These are phyloP conservation scores for Cordyceps fumosorosea DNA, from an alignment of 2,329 filamentous ascomycete genomes.

Conservation along the genomic window DNA sequence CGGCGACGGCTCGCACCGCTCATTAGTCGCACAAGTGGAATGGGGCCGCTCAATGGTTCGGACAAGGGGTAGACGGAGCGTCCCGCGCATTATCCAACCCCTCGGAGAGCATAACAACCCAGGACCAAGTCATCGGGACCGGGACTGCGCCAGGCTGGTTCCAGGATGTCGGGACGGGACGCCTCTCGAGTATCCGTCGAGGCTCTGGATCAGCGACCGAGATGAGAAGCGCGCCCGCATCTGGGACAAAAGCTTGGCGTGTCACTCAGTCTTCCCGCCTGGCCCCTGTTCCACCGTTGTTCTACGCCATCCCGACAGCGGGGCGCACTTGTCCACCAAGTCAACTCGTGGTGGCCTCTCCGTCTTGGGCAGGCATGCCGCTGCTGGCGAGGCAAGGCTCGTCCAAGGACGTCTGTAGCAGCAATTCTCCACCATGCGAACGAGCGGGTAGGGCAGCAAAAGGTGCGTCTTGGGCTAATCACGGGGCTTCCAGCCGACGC, in stretches of 20 bases:
- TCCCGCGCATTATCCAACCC: conserved; percentile 14
- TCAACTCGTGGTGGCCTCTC: conserved; percentile 7
- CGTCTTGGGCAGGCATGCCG: conserved; percentile 11
- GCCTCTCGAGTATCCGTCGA: neutral
- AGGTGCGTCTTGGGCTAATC: neutral
- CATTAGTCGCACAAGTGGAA: conserved; percentile 13
- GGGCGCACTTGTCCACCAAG: conserved; percentile 11
- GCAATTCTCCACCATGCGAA: conserved; percentile 3
- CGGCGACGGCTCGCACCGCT: conserved; percentile 14
- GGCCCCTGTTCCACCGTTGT: neutral
- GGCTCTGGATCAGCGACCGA: conserved; percentile 4
- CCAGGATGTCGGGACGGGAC: conserved; percentile 9
- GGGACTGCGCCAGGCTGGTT: neutral
- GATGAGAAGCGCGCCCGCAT: conserved; percentile 7
- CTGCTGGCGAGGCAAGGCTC: neutral
- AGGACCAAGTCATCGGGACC: conserved; percentile 13
- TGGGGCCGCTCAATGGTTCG: conserved; percentile 12
- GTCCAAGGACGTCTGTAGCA: neutral
- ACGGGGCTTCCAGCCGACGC: conserved; percentile 2
- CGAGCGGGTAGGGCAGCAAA: conserved; percentile 2
- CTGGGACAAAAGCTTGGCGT: neutral
- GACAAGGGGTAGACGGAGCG: conserved; percentile 14
- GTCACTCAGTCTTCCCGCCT: neutral
- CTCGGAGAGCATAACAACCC: conserved; percentile 1
- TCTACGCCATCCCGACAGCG: conserved; percentile 1